phyloP scores from a whole-genome alignment of 2,329 filamentous ascomycete genomes.

The Verticillium albo-atrum region DNA sequence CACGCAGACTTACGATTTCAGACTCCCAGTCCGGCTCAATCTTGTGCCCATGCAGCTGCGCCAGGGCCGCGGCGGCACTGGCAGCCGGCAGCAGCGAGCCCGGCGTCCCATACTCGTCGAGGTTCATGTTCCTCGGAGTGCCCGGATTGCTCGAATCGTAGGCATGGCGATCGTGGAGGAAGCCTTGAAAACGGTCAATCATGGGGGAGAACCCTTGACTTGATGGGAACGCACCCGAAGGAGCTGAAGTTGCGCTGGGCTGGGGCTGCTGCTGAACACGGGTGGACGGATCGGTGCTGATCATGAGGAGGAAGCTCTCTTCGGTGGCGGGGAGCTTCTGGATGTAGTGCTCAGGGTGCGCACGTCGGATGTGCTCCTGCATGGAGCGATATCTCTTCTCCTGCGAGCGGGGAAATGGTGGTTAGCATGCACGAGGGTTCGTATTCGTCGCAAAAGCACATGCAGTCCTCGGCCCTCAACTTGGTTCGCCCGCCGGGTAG shows the following conservation, averaged over 20 bases:
- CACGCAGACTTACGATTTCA: slow-evolving; percentile 57
- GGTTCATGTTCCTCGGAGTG: slow-evolving; percentile 65
- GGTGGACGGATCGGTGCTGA: slow-evolving; percentile 80
- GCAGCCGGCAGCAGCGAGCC: slow-evolving; percentile 62
- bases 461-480: not conserved
- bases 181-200: slow-evolving; percentile 34
- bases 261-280: slow-evolving; percentile 40
- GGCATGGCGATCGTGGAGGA: slow-evolving; percentile 59
- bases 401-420: slow-evolving; percentile 40
- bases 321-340: slow-evolving; percentile 96
- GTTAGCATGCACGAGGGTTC: slow-evolving; percentile 11
- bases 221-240: slow-evolving; percentile 13
- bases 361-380: slow-evolving; percentile 98
- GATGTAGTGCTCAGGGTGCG: slow-evolving; percentile 96
- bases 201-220: slow-evolving; percentile 12
- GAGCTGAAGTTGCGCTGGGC: slow-evolving; percentile 22
- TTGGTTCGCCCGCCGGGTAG: not conserved
- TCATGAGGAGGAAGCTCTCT: slow-evolving; percentile 96
- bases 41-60: slow-evolving; percentile 75
- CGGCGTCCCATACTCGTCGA: slow-evolving; percentile 47
- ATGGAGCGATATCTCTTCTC: slow-evolving; percentile 97
- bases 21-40: slow-evolving; percentile 74
- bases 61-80: slow-evolving; percentile 79
- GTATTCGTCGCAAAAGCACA: not conserved
- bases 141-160: slow-evolving; percentile 63